These are phyloP conservation scores for Rubroboletus satanas DNA, from an alignment of 768 basidiomycete genomes.

Conservation along the genomic window DNA sequence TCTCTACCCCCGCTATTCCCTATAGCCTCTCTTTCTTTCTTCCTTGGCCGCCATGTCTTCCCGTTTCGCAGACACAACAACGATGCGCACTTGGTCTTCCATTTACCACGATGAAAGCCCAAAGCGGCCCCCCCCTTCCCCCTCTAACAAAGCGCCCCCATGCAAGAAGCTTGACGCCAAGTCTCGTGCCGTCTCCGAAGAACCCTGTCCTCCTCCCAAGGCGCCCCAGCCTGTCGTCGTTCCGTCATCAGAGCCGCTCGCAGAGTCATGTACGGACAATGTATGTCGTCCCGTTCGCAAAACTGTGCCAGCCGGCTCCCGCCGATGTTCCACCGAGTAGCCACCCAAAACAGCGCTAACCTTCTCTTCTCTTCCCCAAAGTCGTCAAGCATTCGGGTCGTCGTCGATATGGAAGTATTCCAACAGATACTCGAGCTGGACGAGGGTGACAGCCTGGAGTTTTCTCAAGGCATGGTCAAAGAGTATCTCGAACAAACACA, in stretches of 20 bases:
- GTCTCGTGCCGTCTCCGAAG: conserved; percentile 31
- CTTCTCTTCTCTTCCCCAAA: not conserved
- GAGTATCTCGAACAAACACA: conserved; percentile 82
- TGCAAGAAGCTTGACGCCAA: conserved; percentile 31
- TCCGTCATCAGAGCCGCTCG: conserved; percentile 11
- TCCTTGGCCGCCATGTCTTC: conserved; percentile 23
- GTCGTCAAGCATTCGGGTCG: conserved; percentile 20
- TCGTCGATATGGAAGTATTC: conserved; percentile 80
- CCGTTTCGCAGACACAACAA: conserved; percentile 25
- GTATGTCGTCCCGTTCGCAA: conserved; percentile 15
- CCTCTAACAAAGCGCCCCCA: conserved; percentile 30
- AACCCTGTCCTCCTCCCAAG: conserved; percentile 14
- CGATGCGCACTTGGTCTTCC: conserved; percentile 31
- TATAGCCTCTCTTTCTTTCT: not conserved
- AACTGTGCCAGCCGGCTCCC: not conserved
- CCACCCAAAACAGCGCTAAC: conserved; percentile 7
- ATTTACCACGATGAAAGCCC: conserved; percentile 26
- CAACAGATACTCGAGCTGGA: conserved; percentile 88
- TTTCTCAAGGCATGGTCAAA: conserved; percentile 72
- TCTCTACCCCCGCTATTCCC: conserved; percentile 10
- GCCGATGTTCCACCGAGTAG: not conserved
- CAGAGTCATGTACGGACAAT: conserved; percentile 27
- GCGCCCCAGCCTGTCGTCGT: not conserved
- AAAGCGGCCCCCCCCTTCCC: conserved; percentile 32
- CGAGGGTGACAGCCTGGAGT: conserved; percentile 73